Percentiles rank a stretch among this genome's conserved stretches.
Conservation (phyloP, 441 rosid genomes). For the Daphne laureola region DNA sequence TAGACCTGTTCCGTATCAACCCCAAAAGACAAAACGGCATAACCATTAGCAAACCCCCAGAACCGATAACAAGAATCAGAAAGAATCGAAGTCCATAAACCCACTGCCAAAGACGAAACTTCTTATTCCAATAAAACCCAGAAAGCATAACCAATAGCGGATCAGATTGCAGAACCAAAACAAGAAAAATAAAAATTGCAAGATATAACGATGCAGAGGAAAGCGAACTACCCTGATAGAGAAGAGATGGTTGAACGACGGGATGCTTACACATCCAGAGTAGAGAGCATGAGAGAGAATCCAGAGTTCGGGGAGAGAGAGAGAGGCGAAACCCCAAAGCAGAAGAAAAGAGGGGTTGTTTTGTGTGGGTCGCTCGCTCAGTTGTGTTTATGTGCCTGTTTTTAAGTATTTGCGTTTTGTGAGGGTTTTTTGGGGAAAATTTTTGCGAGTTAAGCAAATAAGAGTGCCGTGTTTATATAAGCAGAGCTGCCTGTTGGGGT, state of each 20-base stretch:
- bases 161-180: constrained; percentile 20
- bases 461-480: constrained; percentile 21
- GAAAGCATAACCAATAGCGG: constrained; percentile 18
- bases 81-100: neutral
- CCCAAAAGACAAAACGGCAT: too few species aligned
- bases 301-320: constrained; percentile 5
- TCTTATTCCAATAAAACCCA: constrained; percentile 9
- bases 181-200: neutral
- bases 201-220: neutral
- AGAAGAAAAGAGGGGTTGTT: constrained; percentile 4
- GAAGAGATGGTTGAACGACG: constrained; percentile 19
- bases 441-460: neutral
- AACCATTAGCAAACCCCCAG: neutral
- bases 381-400: constrained; percentile 5
- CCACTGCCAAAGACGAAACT: neutral
- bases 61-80: neutral
- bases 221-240: constrained; percentile 20
- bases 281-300: constrained; percentile 9
- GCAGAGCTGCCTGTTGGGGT: constrained; percentile 14
- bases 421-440: constrained; percentile 4
- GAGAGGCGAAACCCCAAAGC: constrained; percentile 36
- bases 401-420: neutral
- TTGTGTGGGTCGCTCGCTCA: constrained; percentile 5
- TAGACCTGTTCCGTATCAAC: constrained; percentile 20
- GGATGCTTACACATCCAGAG: constrained; percentile 41